Percentiles rank a stretch among this genome's conserved stretches.
Conservation (phyloP, 345 rosid species). For the Populus tremula region DNA sequence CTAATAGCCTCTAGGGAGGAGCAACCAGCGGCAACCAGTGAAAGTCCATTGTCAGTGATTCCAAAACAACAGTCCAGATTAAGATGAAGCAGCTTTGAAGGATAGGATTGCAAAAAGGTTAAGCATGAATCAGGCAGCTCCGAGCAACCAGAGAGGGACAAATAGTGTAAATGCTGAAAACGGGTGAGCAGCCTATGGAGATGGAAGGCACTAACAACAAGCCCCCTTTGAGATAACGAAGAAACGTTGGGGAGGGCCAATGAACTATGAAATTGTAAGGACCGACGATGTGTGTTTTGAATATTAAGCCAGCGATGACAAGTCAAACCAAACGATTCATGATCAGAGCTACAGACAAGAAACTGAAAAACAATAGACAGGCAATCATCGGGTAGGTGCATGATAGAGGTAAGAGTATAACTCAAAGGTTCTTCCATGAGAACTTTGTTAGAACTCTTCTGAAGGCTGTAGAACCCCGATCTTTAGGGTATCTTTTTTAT, state of each 20-base stretch:
- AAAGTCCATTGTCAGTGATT: constrained; percentile 57
- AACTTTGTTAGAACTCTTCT: constrained; percentile 36
- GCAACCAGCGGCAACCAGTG: constrained; percentile 47
- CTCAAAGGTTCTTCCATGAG: constrained; percentile 42
- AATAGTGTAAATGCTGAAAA: constrained; percentile 52
- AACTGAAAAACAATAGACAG: constrained; percentile 53
- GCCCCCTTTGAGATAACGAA: constrained; percentile 34
- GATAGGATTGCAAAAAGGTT: constrained; percentile 37
- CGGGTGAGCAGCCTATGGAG: constrained; percentile 58
- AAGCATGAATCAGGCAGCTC: constrained; percentile 56
- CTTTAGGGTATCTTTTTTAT: constrained; percentile 50
- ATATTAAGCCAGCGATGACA: constrained; percentile 67
- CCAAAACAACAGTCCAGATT: constrained; percentile 63
- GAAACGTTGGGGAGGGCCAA: constrained; percentile 25
- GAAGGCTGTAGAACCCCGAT: constrained; percentile 53
- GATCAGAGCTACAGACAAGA: constrained; percentile 46
- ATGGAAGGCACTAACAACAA: constrained; percentile 37
- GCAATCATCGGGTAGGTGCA: constrained; percentile 71
- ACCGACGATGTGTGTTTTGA: constrained; percentile 49
- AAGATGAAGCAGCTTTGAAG: constrained; percentile 49
- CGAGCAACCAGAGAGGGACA: constrained; percentile 66
- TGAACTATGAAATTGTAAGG: constrained; percentile 58
- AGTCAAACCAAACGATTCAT: constrained; percentile 72
- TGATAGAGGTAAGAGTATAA: constrained; percentile 38
- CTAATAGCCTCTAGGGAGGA: constrained; percentile 47